These are phyloP conservation scores for Forsythia suspensa DNA, from an alignment of 257 asterid species.

Conservation along the genomic window DNA sequence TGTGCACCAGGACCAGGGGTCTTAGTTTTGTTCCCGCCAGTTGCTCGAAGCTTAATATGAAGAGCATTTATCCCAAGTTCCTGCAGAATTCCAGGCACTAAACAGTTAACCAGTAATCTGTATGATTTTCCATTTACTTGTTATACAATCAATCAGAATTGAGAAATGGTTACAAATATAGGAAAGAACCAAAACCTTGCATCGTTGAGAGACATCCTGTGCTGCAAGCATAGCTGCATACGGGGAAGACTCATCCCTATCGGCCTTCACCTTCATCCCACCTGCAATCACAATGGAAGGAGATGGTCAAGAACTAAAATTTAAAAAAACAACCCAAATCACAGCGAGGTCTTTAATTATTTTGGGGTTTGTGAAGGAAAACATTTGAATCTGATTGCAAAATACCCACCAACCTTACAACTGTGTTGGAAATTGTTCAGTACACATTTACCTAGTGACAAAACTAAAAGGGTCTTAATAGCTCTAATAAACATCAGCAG, in stretches of 20 bases:
- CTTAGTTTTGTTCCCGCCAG: conserved; percentile 58
- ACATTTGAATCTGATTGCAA: neutral
- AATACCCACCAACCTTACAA: neutral
- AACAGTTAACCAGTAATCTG: neutral
- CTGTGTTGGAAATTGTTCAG: neutral
- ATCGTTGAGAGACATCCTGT: conserved; percentile 50
- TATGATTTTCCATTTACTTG: neutral
- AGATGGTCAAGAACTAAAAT: neutral
- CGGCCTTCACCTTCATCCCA: conserved; percentile 63
- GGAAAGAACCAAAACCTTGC: conserved; percentile 38
- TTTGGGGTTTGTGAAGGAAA: neutral
- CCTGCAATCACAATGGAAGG: conserved; percentile 24
- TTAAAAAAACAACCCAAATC: neutral
- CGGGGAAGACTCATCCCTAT: conserved; percentile 58
- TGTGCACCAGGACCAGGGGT: conserved; percentile 66
- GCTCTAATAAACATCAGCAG: neutral
- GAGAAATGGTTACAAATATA: neutral
- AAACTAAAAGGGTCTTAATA: neutral
- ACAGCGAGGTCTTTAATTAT: neutral
- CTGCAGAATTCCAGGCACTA: conserved; percentile 18
- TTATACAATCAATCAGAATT: neutral
- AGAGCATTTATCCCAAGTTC: conserved; percentile 56
- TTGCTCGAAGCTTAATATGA: conserved; percentile 57
- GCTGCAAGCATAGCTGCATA: conserved; percentile 66
- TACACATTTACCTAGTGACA: neutral